phyloP scores from a whole-genome alignment of 2,329 filamentous ascomycete genomes.

The Alternaria triticina region DNA sequence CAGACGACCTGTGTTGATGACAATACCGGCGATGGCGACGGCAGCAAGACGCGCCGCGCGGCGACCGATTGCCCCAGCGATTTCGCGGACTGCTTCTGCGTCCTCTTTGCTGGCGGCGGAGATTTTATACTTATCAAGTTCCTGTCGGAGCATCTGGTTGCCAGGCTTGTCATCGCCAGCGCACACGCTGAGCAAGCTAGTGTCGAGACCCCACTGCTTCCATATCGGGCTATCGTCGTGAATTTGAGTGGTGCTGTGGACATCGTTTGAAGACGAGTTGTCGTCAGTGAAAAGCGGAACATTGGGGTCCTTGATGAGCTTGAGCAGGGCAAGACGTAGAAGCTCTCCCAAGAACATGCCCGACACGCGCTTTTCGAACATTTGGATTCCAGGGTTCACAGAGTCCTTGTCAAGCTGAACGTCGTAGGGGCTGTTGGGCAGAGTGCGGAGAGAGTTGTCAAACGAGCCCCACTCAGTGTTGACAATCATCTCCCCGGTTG shows the following conservation, averaged over 20 bases:
- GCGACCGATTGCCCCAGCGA: constrained; percentile 83
- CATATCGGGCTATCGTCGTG: constrained; percentile 67
- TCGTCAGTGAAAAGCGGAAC: constrained; percentile 77
- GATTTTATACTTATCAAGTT: constrained; percentile 78
- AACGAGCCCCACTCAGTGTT: constrained; percentile 99
- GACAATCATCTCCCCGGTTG: constrained; percentile 93
- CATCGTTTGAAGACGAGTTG: constrained; percentile 72
- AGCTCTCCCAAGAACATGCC: constrained; percentile 99
- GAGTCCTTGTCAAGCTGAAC: constrained; percentile 76
- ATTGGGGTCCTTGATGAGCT: constrained; percentile 71
- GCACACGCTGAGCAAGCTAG: constrained; percentile 84
- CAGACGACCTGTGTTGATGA: constrained; percentile 80
- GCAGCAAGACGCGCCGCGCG: constrained; percentile 88
- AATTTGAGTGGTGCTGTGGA: constrained; percentile 68
- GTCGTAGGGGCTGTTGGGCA: constrained; percentile 88
- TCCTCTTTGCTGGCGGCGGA: constrained; percentile 81
- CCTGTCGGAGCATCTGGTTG: constrained; percentile 75
- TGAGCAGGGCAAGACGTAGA: constrained; percentile 75
- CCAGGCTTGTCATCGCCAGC: constrained; percentile 79
- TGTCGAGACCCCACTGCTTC: constrained; percentile 88
- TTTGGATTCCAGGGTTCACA: constrained; percentile 92
- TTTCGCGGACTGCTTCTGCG: constrained; percentile 82
- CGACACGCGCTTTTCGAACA: constrained; percentile 98
- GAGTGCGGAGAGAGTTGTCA: constrained; percentile 87
- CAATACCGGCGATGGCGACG: constrained; percentile 83